Percentiles rank a stretch among this genome's conserved stretches.
These are phyloP conservation scores for Psilocybe mexicana DNA, from an alignment of 1,284 basidiomycete genomes.

Conservation along the genomic window DNA sequence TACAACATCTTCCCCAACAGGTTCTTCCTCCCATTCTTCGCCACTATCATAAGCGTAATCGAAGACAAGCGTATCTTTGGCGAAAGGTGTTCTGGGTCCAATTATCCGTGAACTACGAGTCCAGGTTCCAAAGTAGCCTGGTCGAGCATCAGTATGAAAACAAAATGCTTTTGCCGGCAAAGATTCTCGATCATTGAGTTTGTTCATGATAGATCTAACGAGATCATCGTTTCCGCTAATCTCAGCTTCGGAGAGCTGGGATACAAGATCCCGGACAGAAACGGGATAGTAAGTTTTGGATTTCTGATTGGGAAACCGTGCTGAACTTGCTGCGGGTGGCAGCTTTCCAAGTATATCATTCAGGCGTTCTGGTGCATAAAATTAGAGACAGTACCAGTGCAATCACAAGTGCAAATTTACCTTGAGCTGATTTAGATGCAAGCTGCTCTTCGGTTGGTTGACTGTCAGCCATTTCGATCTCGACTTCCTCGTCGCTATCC, in stretches of 20 bases:
- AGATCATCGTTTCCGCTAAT: slow-evolving; percentile 64
- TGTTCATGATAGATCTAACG: slow-evolving; percentile 55
- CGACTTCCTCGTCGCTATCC: slow-evolving; percentile 45
- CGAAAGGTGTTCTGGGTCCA: slow-evolving; percentile 75
- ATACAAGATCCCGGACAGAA: slow-evolving; percentile 56
- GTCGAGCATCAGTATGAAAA: slow-evolving; percentile 75
- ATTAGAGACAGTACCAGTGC: not conserved
- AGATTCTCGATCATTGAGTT: slow-evolving; percentile 57
- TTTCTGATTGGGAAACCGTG: slow-evolving; percentile 21
- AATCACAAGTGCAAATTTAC: slow-evolving; percentile 28
- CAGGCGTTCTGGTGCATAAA: slow-evolving; percentile 41
- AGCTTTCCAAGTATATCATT: slow-evolving; percentile 39
- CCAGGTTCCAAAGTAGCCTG: slow-evolving; percentile 88
- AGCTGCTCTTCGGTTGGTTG: slow-evolving; percentile 27
- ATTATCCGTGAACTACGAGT: slow-evolving; percentile 71
- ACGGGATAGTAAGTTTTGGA: slow-evolving; percentile 34
- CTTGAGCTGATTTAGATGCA: slow-evolving; percentile 34
- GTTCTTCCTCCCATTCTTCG: slow-evolving; percentile 84
- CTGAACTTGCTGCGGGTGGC: slow-evolving; percentile 26
- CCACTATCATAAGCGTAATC: slow-evolving; percentile 87
- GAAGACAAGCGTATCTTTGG: slow-evolving; percentile 63
- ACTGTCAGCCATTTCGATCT: slow-evolving; percentile 29
- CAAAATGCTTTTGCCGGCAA: slow-evolving; percentile 75
- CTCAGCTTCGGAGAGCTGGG: slow-evolving; percentile 73
- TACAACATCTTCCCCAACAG: slow-evolving; percentile 66